Evolutionary conservation across 139 green algal genomes (phyloP), one percentile per base, ranked within the genome.

Genomic region (Limnomonas spitsbergensis): DNA sequence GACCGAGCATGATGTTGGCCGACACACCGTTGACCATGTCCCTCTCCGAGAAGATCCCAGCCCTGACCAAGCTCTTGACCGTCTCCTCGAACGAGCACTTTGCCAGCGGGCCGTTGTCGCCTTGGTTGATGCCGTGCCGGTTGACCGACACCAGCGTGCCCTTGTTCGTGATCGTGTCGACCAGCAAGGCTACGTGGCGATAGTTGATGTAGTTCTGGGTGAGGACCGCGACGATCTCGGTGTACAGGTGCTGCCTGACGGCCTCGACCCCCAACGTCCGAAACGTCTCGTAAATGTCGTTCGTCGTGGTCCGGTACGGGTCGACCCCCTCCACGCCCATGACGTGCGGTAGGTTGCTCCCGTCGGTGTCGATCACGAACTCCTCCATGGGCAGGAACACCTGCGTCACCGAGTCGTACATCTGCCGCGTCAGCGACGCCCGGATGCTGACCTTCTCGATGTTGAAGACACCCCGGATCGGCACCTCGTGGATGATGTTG

Each of bases 61-160:
- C 94, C 26, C 90, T 84, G 77, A 95, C 87, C 27, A 98, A 80
- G 37, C 95, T 95, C 69, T 97, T 91, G 2, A 91, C 88, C 0
- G 90, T 97, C 88, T 97, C 93, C 84, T 98, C 94, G 75, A 98
- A 98, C n/a, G 87, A 93, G 72, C 87, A 93, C 71, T 94, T 91
- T 81, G 93, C 91, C 53, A 98, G 83, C 29, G 81, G 94, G 47
- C 80, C 94, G 80, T 37, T 84, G 40, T 97, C 94, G 24, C 82
- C 85, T 36, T 92, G 85, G 87, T 97, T 97, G 86, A 98, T 97
- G 73, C 94, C 94, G 79, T 97, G 93, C 4, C 94, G 85, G 0
- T 91, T 95, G 87, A 97, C 96, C 37, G 90, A 87, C 91, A 95
- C 93, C 42, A 97, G 89, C 69, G 92, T 84, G 6, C 94, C 94